Base-by-base conservation (phyloP, 2,329 filamentous ascomycete species). In the Trichoderma harzianum region DNA sequence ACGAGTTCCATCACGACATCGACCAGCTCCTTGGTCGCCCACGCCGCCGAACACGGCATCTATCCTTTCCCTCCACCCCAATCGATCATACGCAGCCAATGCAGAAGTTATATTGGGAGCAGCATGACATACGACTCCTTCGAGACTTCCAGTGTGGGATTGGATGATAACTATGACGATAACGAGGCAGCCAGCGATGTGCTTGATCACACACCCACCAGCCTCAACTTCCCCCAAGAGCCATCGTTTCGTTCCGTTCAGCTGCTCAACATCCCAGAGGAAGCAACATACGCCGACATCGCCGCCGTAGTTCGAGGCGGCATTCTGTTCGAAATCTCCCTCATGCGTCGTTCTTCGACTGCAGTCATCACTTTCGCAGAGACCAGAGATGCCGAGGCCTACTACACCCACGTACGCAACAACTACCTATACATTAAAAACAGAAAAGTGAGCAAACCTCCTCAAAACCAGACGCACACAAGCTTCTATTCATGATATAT, bases 361-460 rank as follows among this genome's bases (percentile, higher is more conserved):
- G 92, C 89, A 5, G 87, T 86, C 55, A 84, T 96, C 2, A 93
- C 93, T 0, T 96, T 96, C 78, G 83, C 93, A 7, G 85, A 90
- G 65, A 87, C 87, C 39, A 83, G 85, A 24, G 86, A 89, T 71
- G 91, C 91, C n/a, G 80, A 83, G 32, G 86, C 87, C 0, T 96
- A 94, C 78, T 84, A 91, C 63, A 84, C 88, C 0, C 86, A 93
- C 79, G 85, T 87, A 26, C 91, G 89, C 77, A 86, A 85, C 36
- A 85, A 91, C 72, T 91, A 91, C 73, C 78, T 96, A 66, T 92
- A 92, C 76, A 84, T 96, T 74, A 88, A 88, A 64, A 86, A 87
- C 69, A 92, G 91, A 79, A 85, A 89, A 75, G 92, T 93, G 80
- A 78, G 88, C 12, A 18, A 24, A 32, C 30, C 30, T 32, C 8